Conservation (phyloP, 2,329 filamentous ascomycete species). For the Teratosphaeria gauchensis region DNA sequence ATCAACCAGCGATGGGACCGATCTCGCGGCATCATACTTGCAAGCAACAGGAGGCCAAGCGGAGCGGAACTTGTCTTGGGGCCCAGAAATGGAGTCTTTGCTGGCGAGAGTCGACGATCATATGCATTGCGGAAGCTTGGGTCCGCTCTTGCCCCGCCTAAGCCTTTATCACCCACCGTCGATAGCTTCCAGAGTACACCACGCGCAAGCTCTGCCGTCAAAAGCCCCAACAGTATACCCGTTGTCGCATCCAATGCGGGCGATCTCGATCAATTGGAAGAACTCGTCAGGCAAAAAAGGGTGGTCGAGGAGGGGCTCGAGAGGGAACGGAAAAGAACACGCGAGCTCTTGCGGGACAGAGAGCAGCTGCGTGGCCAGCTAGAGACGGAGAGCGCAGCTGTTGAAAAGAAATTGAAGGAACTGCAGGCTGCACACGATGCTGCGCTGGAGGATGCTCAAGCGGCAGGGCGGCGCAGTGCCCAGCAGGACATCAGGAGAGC, state of each 20-base stretch:
- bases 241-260: background rate
- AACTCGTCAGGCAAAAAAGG: background rate
- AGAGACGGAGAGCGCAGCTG: background rate
- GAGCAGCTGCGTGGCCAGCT: background rate
- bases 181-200: background rate
- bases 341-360: background rate
- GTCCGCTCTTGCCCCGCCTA: background rate
- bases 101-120: background rate
- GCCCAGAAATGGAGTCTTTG: background rate
- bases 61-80: background rate
- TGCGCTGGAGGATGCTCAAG: background rate
- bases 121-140: background rate
- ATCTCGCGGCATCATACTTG: slow-evolving; percentile 16
- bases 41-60: slow-evolving; percentile 4
- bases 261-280: background rate
- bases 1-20: slow-evolving; percentile 20
- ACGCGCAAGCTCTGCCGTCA: background rate
- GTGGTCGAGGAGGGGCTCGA: background rate
- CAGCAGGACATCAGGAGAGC: background rate
- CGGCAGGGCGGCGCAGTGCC: background rate
- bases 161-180: background rate
- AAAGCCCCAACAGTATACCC: background rate
- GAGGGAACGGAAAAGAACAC: background rate
- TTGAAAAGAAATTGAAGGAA: background rate
- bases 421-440: background rate